phyloP scores from a whole-genome alignment of 352 stramenopile genomes.

The Salisapilia sapeloensis region DNA sequence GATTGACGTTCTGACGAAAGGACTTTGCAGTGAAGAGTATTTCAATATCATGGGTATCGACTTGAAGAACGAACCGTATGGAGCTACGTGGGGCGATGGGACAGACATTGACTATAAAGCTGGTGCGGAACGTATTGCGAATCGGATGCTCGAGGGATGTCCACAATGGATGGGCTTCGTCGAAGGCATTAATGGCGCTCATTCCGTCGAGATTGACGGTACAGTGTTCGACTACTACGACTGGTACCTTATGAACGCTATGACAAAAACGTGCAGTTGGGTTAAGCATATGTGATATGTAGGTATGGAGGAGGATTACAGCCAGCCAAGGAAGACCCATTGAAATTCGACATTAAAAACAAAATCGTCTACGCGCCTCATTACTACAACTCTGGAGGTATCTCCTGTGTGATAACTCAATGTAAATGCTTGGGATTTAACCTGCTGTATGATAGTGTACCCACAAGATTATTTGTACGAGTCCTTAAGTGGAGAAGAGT shows the following conservation, averaged over 20 bases:
- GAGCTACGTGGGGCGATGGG: slow-evolving; percentile 13
- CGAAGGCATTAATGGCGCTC: slow-evolving; percentile 13
- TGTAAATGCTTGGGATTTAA: background rate
- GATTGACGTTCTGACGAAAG: slow-evolving; percentile 12
- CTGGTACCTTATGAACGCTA: slow-evolving; percentile 15
- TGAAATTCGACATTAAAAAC: slow-evolving; percentile 8
- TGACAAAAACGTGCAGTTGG: background rate
- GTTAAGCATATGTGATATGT: background rate
- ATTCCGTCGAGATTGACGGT: slow-evolving; percentile 9
- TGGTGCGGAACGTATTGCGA: slow-evolving; percentile 9
- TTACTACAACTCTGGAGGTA: slow-evolving; percentile 11
- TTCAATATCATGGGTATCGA: slow-evolving; percentile 24
- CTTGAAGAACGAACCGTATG: slow-evolving; percentile 19
- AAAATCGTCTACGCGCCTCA: slow-evolving; percentile 19
- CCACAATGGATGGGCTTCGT: slow-evolving; percentile 20
- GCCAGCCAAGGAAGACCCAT: slow-evolving; percentile 5
- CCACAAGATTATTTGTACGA: slow-evolving; percentile 12
- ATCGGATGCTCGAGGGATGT: slow-evolving; percentile 16
- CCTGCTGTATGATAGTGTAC: slow-evolving; percentile 7
- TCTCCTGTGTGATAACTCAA: background rate
- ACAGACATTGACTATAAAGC: slow-evolving; percentile 9
- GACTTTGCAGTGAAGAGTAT: slow-evolving; percentile 13
- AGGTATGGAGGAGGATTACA: slow-evolving; percentile 11
- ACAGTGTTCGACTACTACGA: slow-evolving; percentile 12
- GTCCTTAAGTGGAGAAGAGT: slow-evolving; percentile 5